Evolutionary conservation across 352 stramenopile species (phyloP).

Genomic region (Phytophthora citricola): DNA sequence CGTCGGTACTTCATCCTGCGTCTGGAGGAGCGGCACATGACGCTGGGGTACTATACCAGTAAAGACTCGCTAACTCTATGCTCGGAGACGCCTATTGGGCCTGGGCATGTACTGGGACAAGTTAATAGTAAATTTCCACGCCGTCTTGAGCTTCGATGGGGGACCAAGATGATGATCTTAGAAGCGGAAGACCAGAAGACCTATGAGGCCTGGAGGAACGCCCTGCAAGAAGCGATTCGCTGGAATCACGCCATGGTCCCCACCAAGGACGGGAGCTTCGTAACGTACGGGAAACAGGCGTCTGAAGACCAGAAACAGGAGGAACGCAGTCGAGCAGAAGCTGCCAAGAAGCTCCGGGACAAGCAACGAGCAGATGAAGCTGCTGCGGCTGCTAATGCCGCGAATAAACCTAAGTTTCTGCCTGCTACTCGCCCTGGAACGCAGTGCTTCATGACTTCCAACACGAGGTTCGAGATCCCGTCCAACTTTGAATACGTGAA

Average conservation of each 20-base stretch:
- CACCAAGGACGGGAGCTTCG: constrained; percentile 77
- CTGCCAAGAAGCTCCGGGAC: constrained; percentile 77
- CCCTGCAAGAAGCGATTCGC: constrained; percentile 81
- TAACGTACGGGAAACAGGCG: constrained; percentile 83
- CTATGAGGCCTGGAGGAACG: constrained; percentile 70
- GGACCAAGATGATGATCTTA: constrained; percentile 75
- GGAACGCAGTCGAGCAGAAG: constrained; percentile 70
- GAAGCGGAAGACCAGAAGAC: constrained; percentile 71
- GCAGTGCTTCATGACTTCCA: constrained; percentile 88
- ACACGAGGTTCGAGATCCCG: constrained; percentile 86
- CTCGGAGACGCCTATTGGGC: constrained; percentile 84
- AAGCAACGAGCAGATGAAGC: constrained; percentile 79
- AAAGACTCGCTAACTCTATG: constrained; percentile 84
- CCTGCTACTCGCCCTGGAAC: constrained; percentile 65
- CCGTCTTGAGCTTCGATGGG: constrained; percentile 73
- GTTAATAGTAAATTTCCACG: constrained; percentile 67
- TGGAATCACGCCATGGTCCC: constrained; percentile 91
- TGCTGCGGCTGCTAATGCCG: constrained; percentile 60
- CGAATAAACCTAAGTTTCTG: constrained; percentile 87
- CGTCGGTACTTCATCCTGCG: constrained; percentile 89
- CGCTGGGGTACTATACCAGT: constrained; percentile 85
- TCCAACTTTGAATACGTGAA: constrained; percentile 84
- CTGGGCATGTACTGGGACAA: constrained; percentile 62
- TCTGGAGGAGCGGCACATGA: constrained; percentile 90
- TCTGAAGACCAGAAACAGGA: constrained; percentile 76